These are phyloP conservation scores for Hericium alpestre DNA, from an alignment of 768 basidiomycete genomes.

Conservation along the genomic window DNA sequence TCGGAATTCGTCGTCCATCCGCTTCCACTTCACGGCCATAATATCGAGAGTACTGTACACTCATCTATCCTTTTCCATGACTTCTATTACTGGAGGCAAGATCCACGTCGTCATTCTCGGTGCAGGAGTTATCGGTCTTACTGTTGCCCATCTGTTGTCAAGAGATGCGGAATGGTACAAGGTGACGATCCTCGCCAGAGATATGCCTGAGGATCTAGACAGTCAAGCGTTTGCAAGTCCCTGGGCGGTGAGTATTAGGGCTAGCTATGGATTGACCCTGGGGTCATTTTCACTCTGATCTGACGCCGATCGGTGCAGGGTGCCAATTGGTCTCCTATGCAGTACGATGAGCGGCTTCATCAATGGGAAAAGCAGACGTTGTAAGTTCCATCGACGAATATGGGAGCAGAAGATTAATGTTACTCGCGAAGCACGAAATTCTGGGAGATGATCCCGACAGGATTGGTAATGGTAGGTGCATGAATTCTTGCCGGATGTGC, in stretches of 20 bases:
- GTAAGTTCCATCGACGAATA: constrained; percentile 19
- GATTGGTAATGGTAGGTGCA: constrained; percentile 27
- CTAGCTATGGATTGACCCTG: neutral
- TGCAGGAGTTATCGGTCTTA: constrained; percentile 35
- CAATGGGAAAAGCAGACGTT: constrained; percentile 33
- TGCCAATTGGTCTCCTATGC: constrained; percentile 36
- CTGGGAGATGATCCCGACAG: constrained; percentile 36
- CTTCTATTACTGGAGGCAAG: neutral
- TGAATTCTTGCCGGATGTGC: too few relatives aligned
- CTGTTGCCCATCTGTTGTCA: constrained; percentile 28
- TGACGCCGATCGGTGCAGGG: constrained; percentile 21
- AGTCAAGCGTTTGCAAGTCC: constrained; percentile 40
- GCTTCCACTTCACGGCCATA: too few relatives aligned
- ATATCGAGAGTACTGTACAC: too few relatives aligned
- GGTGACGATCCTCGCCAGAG: constrained; percentile 27
- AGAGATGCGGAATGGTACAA: constrained; percentile 12
- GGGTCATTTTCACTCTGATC: neutral
- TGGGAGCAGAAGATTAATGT: too few relatives aligned
- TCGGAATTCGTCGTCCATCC: too few relatives aligned
- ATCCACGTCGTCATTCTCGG: constrained; percentile 27
- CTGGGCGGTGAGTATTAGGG: constrained; percentile 30
- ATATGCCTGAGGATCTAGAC: constrained; percentile 28
- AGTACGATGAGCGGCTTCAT: constrained; percentile 22
- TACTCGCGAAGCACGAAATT: constrained; percentile 6
- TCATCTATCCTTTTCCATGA: neutral